Evolutionary conservation across 495 filamentous ascomycete species (phyloP).

Genomic region (Parathielavia appendiculata): DNA sequence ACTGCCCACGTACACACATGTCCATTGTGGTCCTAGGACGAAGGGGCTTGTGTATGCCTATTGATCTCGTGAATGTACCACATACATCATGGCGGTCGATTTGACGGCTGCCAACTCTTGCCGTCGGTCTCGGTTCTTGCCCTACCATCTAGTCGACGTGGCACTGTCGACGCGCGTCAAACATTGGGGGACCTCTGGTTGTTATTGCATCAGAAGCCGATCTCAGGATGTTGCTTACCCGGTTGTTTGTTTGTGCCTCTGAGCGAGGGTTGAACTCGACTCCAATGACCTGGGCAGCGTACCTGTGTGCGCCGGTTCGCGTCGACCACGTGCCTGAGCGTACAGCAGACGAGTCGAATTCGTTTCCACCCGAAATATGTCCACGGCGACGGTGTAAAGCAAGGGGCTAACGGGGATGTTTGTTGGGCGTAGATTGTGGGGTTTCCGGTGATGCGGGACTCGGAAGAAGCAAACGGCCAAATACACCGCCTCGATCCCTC

Average conservation of each 20-base stretch:
- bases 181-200: not conserved
- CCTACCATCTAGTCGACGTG: not conserved
- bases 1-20: no score
- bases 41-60: no score
- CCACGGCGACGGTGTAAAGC: no score
- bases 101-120: no score
- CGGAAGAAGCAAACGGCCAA: no score
- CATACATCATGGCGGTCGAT: no score
- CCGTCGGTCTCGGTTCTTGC: not conserved
- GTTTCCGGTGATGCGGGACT: no score
- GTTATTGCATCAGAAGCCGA: no score
- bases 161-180: conserved; percentile 5
- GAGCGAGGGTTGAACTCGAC: not conserved
- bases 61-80: no score
- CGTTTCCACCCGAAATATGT: not conserved
- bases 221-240: not conserved
- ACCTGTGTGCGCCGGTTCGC: not conserved
- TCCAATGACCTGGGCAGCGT: not conserved
- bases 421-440: no score
- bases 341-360: not conserved
- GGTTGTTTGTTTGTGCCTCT: not conserved
- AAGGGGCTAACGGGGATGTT: not conserved
- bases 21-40: no score
- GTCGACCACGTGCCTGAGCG: not conserved
- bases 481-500: no score